These are phyloP conservation scores for Kluyveromyces starmeri DNA, from an alignment of 805 yeast genomes.

Conservation along the genomic window DNA sequence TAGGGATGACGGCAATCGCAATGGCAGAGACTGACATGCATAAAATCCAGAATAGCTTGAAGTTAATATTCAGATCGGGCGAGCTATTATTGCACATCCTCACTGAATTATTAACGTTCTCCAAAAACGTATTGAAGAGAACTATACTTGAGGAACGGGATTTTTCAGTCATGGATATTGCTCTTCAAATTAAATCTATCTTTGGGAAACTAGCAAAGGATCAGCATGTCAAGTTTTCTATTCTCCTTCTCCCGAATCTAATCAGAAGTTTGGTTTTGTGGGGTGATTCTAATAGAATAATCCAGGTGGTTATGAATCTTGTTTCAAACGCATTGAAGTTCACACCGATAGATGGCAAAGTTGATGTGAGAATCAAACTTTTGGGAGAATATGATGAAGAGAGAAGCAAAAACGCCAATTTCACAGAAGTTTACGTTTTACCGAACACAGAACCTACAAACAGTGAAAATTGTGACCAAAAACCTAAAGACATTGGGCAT, in stretches of 20 bases:
- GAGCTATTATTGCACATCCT: conserved; percentile 80
- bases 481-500: conserved; percentile 4
- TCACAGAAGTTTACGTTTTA: conserved; percentile 39
- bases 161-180: conserved; percentile 71
- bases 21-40: conserved; percentile 71
- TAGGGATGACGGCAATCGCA: conserved; percentile 92
- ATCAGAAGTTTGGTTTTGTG: conserved; percentile 55
- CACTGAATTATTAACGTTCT: conserved; percentile 83
- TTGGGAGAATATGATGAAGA: conserved; percentile 62
- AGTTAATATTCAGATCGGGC: conserved; percentile 83
- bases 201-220: conserved; percentile 73
- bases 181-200: conserved; percentile 76
- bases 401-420: conserved; percentile 35
- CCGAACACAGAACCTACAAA: conserved; percentile 16
- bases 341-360: conserved; percentile 83
- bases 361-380: conserved; percentile 52
- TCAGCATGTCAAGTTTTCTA: conserved; percentile 59
- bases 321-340: conserved; percentile 88
- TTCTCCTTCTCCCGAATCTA: conserved; percentile 53
- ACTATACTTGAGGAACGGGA: conserved; percentile 76
- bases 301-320: conserved; percentile 87
- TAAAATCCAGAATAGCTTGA: conserved; percentile 65
- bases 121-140: conserved; percentile 78
- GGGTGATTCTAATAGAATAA: conserved; percentile 86
- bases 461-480: conserved; percentile 9